Conservation (phyloP, 1,139 yeast species). For the Saccharomyces hybrid region DNA sequence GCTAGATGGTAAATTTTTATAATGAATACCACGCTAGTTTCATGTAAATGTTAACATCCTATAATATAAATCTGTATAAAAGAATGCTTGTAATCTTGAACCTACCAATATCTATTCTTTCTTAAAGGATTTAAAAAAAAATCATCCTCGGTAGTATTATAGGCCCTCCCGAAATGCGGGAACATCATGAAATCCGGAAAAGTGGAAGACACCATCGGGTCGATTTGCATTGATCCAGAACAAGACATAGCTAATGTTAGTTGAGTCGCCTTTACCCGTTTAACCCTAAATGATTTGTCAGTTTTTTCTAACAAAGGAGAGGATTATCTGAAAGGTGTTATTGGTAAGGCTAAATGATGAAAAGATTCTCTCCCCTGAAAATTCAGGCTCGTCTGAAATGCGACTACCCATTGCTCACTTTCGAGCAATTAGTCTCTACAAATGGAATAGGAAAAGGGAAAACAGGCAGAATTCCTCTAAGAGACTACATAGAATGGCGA, state of each 20-base stretch:
- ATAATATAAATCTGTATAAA: too few species aligned
- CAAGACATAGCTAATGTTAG: too few species aligned
- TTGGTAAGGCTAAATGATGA: neutral
- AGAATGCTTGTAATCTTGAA: too few species aligned
- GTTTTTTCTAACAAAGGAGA: slow-evolving; percentile 31
- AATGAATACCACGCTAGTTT: neutral
- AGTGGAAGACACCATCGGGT: neutral
- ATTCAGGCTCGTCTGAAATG: neutral
- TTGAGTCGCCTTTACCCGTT: too few species aligned
- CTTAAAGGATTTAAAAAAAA: neutral
- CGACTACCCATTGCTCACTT: neutral
- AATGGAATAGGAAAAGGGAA: neutral
- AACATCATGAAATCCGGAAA: neutral
- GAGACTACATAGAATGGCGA: slow-evolving; percentile 23
- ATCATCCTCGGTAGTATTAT: neutral
- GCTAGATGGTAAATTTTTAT: neutral
- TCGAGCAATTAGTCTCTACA: neutral
- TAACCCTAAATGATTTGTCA: neutral
- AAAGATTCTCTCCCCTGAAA: neutral
- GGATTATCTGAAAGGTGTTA: neutral
- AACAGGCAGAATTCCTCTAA: slow-evolving; percentile 9
- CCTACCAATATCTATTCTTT: neutral
- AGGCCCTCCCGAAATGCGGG: neutral
- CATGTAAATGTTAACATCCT: too few species aligned
- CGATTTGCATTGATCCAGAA: neutral